Base-by-base conservation (phyloP, 352 stramenopile genomes). In the Globisporangium irregulare region DNA sequence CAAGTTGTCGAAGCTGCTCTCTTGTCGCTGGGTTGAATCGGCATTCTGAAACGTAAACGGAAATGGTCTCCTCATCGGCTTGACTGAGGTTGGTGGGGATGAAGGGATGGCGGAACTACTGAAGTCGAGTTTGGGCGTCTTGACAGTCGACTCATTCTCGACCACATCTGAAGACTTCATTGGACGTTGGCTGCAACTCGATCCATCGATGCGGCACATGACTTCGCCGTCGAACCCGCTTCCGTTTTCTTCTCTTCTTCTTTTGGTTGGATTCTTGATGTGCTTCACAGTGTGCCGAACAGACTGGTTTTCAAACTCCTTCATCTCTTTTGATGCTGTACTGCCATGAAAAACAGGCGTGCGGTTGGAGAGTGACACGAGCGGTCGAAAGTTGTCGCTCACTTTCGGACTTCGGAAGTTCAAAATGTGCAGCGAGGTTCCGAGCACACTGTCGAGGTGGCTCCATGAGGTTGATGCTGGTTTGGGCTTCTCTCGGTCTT, bases 351-450 rank as follows among this genome's bases (percentile, higher is more conserved):
- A 41, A 15, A 32, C 20, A 18, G 59, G 22, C 8, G 72, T 66
- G 7, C 41, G 41, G 8, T 46, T 32, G 14, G 62, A 24, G n/a
- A 64, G 57, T 9, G 77, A 75, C 12, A 82, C 69, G 7, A 92
- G 67, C 15, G 86, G 80, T 22, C 74, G 78, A 55, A 92, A 92
- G 41, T 90, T 90, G 51, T 94, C 86, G 68, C 84, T 92, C 29
- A 94, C 82, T 67, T 94, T 94, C 2, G 86, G 84, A 55, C 86
- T 93, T 36, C 78, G 73, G 55, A 93, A 93, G 61, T 92, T 87
- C 4, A 92, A 73, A 59, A 94, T 92, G 59, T 94, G 86, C 6
- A 81, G 61, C 1, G 84, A 91, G 2, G 77, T 77, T 0, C 86
- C 84, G 24, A 94, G 76, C 3, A 92, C 75, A 20, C 82, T 82